Percentiles rank a stretch among this genome's conserved stretches.
phyloP scores from a whole-genome alignment of 768 basidiomycete species.

The Lactarius hengduanensis region DNA sequence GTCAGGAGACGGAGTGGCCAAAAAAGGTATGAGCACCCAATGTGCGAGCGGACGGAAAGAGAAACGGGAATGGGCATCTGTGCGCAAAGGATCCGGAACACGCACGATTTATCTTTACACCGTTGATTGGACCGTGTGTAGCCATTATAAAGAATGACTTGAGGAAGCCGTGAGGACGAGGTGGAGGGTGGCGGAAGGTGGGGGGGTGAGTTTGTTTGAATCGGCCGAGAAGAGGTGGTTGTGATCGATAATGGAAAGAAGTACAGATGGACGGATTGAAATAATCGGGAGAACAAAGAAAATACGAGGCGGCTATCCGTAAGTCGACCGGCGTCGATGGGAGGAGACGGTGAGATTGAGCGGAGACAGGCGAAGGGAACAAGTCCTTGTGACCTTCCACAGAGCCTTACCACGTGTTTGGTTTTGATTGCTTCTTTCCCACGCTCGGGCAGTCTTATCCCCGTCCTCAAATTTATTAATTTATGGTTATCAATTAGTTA shows the following conservation, averaged over 20 bases:
- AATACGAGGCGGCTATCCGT: constrained; percentile 20
- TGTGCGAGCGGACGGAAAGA: constrained; percentile 30
- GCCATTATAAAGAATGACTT: constrained; percentile 43
- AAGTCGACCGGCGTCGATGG: constrained; percentile 11
- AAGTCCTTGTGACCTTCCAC: constrained; percentile 23
- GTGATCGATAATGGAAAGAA: constrained; percentile 7
- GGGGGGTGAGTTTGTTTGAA: constrained; percentile 21
- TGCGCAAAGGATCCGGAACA: constrained; percentile 32
- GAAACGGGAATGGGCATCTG: constrained; percentile 21
- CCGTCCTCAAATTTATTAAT: too few species aligned
- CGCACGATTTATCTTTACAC: constrained; percentile 80
- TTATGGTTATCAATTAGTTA: too few species aligned
- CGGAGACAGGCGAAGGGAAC: constrained; percentile 23
- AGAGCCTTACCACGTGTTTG: constrained; percentile 27
- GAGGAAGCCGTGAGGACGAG: constrained; percentile 9
- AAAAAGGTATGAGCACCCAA: constrained; percentile 34
- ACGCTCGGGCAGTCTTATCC: constrained; percentile 8
- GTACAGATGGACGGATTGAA: neutral
- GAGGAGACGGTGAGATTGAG: constrained; percentile 23
- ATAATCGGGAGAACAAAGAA: constrained; percentile 12
- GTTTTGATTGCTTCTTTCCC: constrained; percentile 28
- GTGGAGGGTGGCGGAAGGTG: constrained; percentile 9
- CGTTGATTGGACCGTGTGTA: constrained; percentile 76
- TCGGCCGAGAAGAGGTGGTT: constrained; percentile 12
- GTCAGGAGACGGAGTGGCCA: constrained; percentile 23